Evolutionary conservation across 1,284 basidiomycete species (phyloP).

Genomic region (Sporisorium sorghi): DNA sequence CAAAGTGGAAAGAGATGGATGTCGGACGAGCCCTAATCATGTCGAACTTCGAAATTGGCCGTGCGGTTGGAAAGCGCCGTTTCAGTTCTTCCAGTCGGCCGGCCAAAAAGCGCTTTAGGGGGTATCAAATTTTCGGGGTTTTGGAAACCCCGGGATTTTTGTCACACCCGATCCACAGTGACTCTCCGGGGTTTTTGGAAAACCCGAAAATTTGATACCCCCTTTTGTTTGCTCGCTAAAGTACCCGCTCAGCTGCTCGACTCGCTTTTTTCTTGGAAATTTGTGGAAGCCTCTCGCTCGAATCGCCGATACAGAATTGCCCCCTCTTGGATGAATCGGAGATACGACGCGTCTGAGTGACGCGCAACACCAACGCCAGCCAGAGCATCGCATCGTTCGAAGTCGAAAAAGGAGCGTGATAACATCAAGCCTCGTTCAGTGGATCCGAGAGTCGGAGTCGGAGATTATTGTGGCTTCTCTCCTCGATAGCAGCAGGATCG

Average conservation of each 20-base stretch:
- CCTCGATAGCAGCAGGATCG: neutral
- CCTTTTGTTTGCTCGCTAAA: no score
- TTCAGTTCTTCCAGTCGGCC: neutral
- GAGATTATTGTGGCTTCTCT: neutral
- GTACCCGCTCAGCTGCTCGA: neutral
- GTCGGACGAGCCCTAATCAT: no score
- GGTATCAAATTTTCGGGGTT: no score
- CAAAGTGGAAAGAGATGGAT: neutral
- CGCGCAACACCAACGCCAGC: neutral
- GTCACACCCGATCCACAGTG: no score
- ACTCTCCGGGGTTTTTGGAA: no score
- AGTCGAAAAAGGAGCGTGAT: neutral
- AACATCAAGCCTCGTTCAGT: neutral
- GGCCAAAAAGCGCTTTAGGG: no score
- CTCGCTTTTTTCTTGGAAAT: conserved; percentile 24
- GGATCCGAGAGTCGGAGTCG: conserved; percentile 10
- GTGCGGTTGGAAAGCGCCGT: no score
- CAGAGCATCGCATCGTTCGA: neutral
- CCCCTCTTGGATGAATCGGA: conserved; percentile 6
- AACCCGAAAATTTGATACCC: no score
- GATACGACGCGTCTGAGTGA: conserved; percentile 16
- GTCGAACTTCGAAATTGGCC: no score
- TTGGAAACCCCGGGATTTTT: no score
- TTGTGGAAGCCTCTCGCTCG: conserved; percentile 23
- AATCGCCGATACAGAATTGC: conserved; percentile 13